Base-by-base conservation (phyloP, 2,329 filamentous ascomycete genomes). In the Clarireedia monteithiana region DNA sequence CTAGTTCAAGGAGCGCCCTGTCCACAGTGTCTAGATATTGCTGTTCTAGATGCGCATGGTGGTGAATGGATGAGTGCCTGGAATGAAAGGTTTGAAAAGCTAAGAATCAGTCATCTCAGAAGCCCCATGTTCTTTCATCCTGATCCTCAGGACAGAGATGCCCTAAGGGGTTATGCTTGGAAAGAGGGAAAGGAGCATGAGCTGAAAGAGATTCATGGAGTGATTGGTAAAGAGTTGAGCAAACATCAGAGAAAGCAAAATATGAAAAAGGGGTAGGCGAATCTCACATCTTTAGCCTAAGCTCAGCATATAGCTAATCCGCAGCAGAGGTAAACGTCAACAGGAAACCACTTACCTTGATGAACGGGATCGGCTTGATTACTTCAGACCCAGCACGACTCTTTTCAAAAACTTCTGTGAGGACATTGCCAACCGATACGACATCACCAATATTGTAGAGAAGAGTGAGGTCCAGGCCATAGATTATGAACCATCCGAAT, bases 111-210 rank as follows among this genome's bases (percentile, higher is more conserved):
- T 1, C 82, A 91, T 63, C 73, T 94, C 40, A 78, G 88, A 15
- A 91, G 86, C 62, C 88, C 87, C 0, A 88, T 92, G 85, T 87
- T 91, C 65, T 92, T 90, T 73, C 88, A 94, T 66, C 77, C 89
- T 14, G 88, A 92, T 65, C 88, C 88, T 0, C 75, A 80, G 1
- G 88, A 92, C 68, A 76, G 87, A 1, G 88, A 92, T 71, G 84
- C 84, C 0, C 72, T 92, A 63, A 72, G 91, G 23, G 84, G 83
- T 1, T 88, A 85, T 69, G 79, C 86, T 0, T 83, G 87, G 63
- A 76, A 80, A 56, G 74, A 78, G 17, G 77, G 77, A 0, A 72
- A 59, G n/a, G 78, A 83, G 57, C 70, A 72, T 5, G 86, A 92
- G 64, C 70, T 91, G 7, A 74, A 80, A 48, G 86, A 91, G 70